phyloP scores from a whole-genome alignment of 495 filamentous ascomycete genomes.

The Tuber melanosporum region DNA sequence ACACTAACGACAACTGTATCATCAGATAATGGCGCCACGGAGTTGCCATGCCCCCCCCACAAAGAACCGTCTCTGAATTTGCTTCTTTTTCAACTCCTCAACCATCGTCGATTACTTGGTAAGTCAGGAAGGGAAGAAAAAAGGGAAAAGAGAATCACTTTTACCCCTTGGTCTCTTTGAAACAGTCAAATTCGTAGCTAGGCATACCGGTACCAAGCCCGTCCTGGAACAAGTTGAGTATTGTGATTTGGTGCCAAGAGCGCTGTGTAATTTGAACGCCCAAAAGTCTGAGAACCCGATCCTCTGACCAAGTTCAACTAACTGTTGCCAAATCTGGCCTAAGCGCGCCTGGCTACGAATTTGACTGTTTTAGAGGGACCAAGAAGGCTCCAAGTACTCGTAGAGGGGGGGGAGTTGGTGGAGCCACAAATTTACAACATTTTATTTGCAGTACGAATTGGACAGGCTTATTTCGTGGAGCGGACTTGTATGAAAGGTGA shows the following conservation, averaged over 20 bases:
- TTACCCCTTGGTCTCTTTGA: too few species aligned
- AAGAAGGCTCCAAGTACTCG: neutral
- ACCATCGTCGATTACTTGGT: neutral
- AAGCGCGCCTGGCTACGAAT: too few species aligned
- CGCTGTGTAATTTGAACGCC: too few species aligned
- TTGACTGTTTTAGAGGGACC: too few species aligned
- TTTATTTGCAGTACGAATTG: neutral
- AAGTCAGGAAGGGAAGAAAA: neutral
- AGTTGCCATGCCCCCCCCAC: neutral
- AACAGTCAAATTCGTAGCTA: too few species aligned
- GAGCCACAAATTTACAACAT: neutral
- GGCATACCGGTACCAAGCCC: too few species aligned
- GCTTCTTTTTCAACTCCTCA: neutral
- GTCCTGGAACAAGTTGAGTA: too few species aligned
- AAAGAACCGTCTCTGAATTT: neutral
- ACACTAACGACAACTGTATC: slow-evolving; percentile 36
- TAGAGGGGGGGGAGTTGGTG: neutral
- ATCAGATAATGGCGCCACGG: slow-evolving; percentile 30
- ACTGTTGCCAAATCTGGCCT: too few species aligned
- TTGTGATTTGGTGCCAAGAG: too few species aligned
- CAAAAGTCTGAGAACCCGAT: too few species aligned
- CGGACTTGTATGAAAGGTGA: neutral
- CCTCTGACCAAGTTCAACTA: too few species aligned
- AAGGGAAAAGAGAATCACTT: neutral
- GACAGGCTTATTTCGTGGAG: neutral